Base-by-base conservation (phyloP, 148 eudicot genomes). In the Camellia sinensis region DNA sequence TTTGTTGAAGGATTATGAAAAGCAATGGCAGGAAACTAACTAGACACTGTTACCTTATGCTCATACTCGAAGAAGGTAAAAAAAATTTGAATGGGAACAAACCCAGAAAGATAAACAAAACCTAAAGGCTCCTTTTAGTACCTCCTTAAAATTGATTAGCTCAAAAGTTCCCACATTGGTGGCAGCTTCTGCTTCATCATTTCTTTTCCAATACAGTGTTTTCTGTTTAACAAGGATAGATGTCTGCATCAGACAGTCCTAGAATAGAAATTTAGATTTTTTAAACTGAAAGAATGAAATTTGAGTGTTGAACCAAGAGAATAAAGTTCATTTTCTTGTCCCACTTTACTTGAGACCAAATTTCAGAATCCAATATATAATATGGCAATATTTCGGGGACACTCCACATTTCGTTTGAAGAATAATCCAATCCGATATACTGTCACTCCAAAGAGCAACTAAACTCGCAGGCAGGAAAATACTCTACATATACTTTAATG, bases 91-190 rank as follows among this genome's bases (percentile, higher is more conserved):
- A 41, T 3, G 43, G n/a, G 45, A 46, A 12, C 46, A 57, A 69
- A 52, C 62, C 73, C 60, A 77, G 52, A 70, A 75, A 41, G 29
- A 65, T 65, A 57, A 72, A 64, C 13, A 60, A 21, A 61, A 62
- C 75, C 67, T 45, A 74, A 79, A 40, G 69, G 52, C 82, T 75
- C 83, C 81, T 76, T 43, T 67, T 18, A 50, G 37, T 77, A 80
- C 86, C 83, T 80, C 83, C 81, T 83, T 73, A 80, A 53, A 68
- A 63, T 80, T 64, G 21, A 80, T 59, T 77, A 84, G 79, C 81
- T 72, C 81, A 76, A 80, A 80, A 84, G 53, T 71, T 64, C 80
- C 84, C 79, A 83, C 76, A 75, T 52, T 62, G 15, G 85, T 83
- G 83, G 41, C 86, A 67, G 80, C 83, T 37, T 75, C 82, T 69